Base-by-base conservation (phyloP, 2,329 filamentous ascomycete genomes). In the Fusarium sp. region DNA sequence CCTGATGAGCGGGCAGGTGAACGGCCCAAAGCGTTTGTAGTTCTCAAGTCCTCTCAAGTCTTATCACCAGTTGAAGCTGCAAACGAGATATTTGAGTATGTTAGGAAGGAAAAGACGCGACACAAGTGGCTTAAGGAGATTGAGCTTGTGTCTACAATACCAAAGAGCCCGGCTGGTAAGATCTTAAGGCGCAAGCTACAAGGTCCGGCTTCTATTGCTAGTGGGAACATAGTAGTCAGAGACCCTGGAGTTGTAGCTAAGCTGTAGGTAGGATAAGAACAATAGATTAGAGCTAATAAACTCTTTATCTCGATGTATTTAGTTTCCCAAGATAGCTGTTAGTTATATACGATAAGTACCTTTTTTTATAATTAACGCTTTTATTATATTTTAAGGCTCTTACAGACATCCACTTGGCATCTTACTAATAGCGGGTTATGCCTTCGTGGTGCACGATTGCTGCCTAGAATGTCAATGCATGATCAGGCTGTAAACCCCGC, bases 81-180 rank as follows among this genome's bases (percentile, higher is more conserved):
- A 15, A 26, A 12, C 7, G 33, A 52, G 5, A 39, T 69, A 3
- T 38, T 39, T 10, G 39, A 60, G 2, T n/a, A 47, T 8, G 57
- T 72, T 5, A 67, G 38, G 28, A 35, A 57, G 8, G 33, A 31
- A 15, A 47, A 38, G 1, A 33, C 36, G 12, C 41, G 62, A 3
- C 22, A 72, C 0, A 72, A 72, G 28, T 67, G 67, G 69, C 26
- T 71, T 3, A 20, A 12, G 3, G 69, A 63, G 17, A 31, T 72
- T 33, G 67, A 72, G 22, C n/a, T 71, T 28, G 54, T 67, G 6
- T 20, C 39, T 20, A 5, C 3, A 0, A 67, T 72, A 31, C 69
- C 69, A 2, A 70, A 65, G 18, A 70, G 59, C 18, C 18, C 59
- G 0, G 38, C 45, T 1, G 68, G 68, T 1, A 62, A 71, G 17